Evolutionary conservation across 148 eudicot genomes (phyloP), one percentile per base, ranked within the genome.

Genomic region (Selenicereus undatus): DNA sequence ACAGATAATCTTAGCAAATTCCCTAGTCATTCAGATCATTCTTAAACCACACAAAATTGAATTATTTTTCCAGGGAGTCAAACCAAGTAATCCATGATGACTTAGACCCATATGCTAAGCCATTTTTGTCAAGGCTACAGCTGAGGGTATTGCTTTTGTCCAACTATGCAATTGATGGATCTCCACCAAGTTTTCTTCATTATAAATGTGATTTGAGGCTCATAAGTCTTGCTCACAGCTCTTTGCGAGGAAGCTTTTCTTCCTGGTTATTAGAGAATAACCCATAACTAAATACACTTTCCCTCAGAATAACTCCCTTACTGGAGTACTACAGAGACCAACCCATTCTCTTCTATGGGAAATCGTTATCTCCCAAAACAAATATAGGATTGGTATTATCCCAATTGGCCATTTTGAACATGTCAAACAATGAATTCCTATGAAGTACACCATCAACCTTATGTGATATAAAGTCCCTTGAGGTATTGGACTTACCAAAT

Each of bases 361-460:
- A 75, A 7, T 82, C 26, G 43, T 8, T 20, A 4, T 77, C 43
- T 42, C 78, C 0, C 22, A 65, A 30, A 82, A 82, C 30, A 52
- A 56, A 71, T 26, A 14, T 77, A 10, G 71, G 70, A 48, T 32
- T 18, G 7, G 20, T 45, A 39, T 81, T 73, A 24, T 50, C 84
- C 10, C 36, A 11, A 4, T 14, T 78, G 26, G 0, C 0, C 4
- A 0, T 0, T 5, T 73, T 60, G 30, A 16, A 78, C 24, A 21
- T 82, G 32, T 60, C 60, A 0, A 29, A 27, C 8, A 82, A 82
- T 24, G 11, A 8, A 16, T 62, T 82, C 52, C 60, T 42, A 13
- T 77, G 84, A 64, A 27, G 29, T 10, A 26, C 71, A 24, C 83
- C 83, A 10, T 30, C 36, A 3, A 32, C 45, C 20, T 10, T 76